Conservation (phyloP, 441 rosid species). For the Isatis lusitanica region DNA sequence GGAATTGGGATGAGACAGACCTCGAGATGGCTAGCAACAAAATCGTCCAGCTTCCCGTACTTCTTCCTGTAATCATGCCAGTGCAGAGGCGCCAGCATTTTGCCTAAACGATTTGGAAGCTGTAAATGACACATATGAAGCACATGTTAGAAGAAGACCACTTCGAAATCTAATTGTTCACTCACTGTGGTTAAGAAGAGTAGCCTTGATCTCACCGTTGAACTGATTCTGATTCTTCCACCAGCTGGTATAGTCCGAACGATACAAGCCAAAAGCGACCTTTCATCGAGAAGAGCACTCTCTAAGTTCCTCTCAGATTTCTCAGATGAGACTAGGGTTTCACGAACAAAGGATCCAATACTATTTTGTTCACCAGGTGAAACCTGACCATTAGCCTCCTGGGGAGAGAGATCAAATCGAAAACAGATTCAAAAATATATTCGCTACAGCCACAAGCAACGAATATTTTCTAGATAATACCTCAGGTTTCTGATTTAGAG, state of each 20-base stretch:
- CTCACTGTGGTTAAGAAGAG: neutral
- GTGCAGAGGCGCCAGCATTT: constrained; percentile 95
- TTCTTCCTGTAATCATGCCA: constrained; percentile 95
- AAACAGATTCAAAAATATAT: neutral
- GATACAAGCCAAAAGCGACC: constrained; percentile 87
- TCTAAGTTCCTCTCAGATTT: constrained; percentile 43
- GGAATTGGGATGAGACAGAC: constrained; percentile 38
- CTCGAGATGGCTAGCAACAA: constrained; percentile 80
- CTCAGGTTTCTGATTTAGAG: constrained; percentile 29
- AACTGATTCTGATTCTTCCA: constrained; percentile 81
- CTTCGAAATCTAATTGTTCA: neutral
- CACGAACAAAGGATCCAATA: constrained; percentile 41
- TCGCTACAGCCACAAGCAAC: neutral
- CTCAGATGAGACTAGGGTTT: constrained; percentile 41
- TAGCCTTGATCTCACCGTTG: constrained; percentile 57
- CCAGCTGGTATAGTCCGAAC: constrained; percentile 96
- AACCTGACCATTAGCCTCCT: constrained; percentile 32
- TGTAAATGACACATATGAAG: constrained; percentile 38
- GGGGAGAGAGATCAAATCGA: neutral
- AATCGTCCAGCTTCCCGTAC: constrained; percentile 96
- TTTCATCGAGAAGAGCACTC: constrained; percentile 73
- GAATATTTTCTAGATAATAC: neutral
- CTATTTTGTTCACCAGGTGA: constrained; percentile 32
- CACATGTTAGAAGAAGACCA: neutral
- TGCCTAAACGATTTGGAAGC: constrained; percentile 92